Conservation (phyloP, 1,284 basidiomycete genomes). For the Heterobasidion occidentale region DNA sequence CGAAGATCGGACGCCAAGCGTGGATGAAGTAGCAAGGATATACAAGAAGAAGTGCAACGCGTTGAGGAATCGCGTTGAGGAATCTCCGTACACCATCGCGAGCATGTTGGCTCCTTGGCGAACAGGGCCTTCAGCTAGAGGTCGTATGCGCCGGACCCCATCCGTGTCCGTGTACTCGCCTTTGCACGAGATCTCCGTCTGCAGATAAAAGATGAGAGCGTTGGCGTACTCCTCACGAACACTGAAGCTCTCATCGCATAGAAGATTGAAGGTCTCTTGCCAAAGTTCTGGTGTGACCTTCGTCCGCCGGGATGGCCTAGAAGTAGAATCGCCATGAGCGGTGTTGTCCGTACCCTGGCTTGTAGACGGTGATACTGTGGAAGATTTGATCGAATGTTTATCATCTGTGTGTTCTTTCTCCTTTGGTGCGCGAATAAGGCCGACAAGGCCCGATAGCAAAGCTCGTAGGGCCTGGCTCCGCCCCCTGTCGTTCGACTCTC, state of each 20-base stretch:
- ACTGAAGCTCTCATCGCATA: constrained; percentile 69
- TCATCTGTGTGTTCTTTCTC: background rate
- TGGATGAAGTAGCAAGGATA: constrained; percentile 64
- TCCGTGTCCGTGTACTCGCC: constrained; percentile 40
- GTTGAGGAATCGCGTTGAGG: constrained; percentile 64
- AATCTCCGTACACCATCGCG: constrained; percentile 53
- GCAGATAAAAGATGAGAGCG: constrained; percentile 68
- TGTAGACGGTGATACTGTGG: constrained; percentile 1
- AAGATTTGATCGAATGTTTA: constrained; percentile 11
- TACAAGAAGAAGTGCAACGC: constrained; percentile 75
- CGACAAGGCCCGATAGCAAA: constrained; percentile 63
- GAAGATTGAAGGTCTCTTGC: constrained; percentile 80
- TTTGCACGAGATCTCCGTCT: constrained; percentile 63
- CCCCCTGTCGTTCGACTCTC: constrained; percentile 33
- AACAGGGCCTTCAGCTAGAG: constrained; percentile 34
- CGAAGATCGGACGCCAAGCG: constrained; percentile 45
- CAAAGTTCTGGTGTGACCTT: constrained; percentile 76
- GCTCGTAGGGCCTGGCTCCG: constrained; percentile 68
- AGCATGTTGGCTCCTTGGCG: constrained; percentile 38
- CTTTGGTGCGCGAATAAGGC: constrained; percentile 58
- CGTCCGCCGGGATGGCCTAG: constrained; percentile 36
- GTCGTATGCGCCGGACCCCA: constrained; percentile 34
- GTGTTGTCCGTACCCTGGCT: constrained; percentile 3
- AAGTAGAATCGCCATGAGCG: constrained; percentile 3
- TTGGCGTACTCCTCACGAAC: constrained; percentile 73